Percentiles rank a stretch among this genome's conserved stretches.
Evolutionary conservation across 257 asterid species (phyloP).

Genomic region (Cynanchum wilfordii): DNA sequence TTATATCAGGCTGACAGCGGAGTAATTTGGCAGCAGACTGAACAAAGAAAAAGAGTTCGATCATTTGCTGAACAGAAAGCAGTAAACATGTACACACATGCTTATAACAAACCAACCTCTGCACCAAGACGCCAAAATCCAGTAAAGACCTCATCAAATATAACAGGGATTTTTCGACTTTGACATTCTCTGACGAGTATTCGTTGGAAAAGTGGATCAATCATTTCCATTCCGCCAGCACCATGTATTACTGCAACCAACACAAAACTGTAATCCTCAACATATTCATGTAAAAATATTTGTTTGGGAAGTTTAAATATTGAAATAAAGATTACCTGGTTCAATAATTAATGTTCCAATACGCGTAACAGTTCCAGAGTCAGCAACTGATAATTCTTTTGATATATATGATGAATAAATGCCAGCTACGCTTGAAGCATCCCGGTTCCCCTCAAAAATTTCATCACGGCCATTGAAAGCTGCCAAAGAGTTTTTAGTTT

Average conservation of each 20-base stretch:
- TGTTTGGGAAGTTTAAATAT: not conserved
- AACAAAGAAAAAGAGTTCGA: constrained; percentile 15
- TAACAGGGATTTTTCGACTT: constrained; percentile 68
- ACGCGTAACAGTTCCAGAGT: constrained; percentile 31
- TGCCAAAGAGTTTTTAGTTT: constrained; percentile 29
- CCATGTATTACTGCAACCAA: constrained; percentile 72
- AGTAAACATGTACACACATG: not conserved
- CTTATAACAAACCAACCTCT: constrained; percentile 50
- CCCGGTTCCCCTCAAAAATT: constrained; percentile 59
- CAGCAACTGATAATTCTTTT: constrained; percentile 39
- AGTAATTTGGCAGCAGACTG: constrained; percentile 95
- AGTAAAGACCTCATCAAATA: constrained; percentile 93
- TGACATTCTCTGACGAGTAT: constrained; percentile 81
- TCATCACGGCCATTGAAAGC: constrained; percentile 70
- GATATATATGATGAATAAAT: constrained; percentile 49
- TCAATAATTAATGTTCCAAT: constrained; percentile 86
- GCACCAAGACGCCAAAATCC: constrained; percentile 98
- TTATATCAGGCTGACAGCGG: constrained; percentile 78
- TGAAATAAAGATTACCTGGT: constrained; percentile 53
- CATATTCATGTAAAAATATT: not conserved
- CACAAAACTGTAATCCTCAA: not conserved
- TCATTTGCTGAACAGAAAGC: constrained; percentile 5
- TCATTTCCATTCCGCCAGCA: constrained; percentile 94
- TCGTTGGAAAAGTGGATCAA: constrained; percentile 93
- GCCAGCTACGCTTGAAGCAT: constrained; percentile 52